Evolutionary conservation across 1,284 basidiomycete genomes (phyloP).

Genomic region (Sporisorium scitamineum): DNA sequence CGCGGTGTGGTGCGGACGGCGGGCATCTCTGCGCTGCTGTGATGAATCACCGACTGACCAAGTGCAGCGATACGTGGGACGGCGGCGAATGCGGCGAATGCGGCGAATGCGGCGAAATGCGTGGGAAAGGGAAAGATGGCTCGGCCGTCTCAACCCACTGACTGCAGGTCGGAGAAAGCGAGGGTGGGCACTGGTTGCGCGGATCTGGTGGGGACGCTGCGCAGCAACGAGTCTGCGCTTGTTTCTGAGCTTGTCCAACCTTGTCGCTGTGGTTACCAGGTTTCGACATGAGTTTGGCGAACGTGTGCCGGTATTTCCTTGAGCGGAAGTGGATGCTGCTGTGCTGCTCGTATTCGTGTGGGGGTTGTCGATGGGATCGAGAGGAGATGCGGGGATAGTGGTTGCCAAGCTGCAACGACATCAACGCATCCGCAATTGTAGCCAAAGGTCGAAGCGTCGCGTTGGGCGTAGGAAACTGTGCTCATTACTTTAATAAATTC

Average conservation of each 20-base stretch:
- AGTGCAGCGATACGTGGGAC: not conserved
- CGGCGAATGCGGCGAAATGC: too few relatives aligned
- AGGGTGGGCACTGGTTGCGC: not conserved
- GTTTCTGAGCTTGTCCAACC: too few relatives aligned
- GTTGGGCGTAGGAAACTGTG: too few relatives aligned
- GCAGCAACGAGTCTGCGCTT: too few relatives aligned
- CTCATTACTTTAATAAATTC: too few relatives aligned
- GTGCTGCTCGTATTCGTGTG: not conserved
- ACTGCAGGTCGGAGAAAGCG: not conserved
- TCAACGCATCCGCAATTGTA: not conserved
- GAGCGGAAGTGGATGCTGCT: not conserved
- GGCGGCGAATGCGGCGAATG: not conserved
- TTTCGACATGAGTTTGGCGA: not conserved
- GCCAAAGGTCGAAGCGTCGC: not conserved
- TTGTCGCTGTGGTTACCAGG: not conserved
- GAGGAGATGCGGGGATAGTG: not conserved
- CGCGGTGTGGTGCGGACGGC: conserved; percentile 38
- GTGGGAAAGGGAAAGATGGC: too few relatives aligned
- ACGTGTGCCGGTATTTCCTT: not conserved
- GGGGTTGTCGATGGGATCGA: not conserved
- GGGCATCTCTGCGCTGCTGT: conserved; percentile 23
- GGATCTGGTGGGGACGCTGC: not conserved
- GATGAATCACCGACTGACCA: not conserved
- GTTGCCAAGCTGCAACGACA: not conserved
- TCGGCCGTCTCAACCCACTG: not conserved